Evolutionary conservation across 2,329 filamentous ascomycete genomes (phyloP).

Genomic region (Trichoderma sp.): DNA sequence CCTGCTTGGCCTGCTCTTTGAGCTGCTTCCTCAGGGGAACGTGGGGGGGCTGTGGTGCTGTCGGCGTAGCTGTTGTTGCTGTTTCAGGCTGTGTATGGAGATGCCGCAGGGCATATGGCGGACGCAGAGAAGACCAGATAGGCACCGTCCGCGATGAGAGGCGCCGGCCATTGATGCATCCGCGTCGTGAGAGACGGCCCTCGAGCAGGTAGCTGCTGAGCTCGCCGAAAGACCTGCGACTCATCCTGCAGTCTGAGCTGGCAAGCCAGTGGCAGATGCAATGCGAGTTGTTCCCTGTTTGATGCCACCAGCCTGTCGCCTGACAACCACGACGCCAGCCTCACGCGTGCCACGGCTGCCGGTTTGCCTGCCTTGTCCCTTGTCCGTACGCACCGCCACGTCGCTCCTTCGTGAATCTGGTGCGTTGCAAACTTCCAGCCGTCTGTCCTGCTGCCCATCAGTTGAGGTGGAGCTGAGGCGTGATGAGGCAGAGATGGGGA

Average conservation of each 20-base stretch:
- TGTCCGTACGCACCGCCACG: constrained; percentile 2
- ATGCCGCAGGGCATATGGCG: constrained; percentile 32
- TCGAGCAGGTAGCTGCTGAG: constrained; percentile 54
- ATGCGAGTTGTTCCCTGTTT: too few species aligned
- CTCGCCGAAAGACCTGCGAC: constrained; percentile 47
- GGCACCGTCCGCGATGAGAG: constrained; percentile 30
- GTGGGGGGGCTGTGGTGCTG: constrained; percentile 27
- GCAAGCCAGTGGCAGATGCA: too few species aligned
- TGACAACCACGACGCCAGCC: too few species aligned
- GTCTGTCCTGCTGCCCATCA: constrained; percentile 2
- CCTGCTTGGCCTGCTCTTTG: constrained; percentile 70
- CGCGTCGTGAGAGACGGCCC: constrained; percentile 47
- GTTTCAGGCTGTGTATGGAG: constrained; percentile 39
- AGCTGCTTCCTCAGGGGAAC: constrained; percentile 70
- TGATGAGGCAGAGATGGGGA: too few species aligned
- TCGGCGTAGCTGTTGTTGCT: not conserved
- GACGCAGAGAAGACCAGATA: constrained; percentile 27
- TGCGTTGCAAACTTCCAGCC: not conserved
- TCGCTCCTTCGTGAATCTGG: not conserved
- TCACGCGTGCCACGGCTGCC: too few species aligned
- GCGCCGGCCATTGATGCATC: constrained; percentile 43
- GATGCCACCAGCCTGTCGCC: too few species aligned
- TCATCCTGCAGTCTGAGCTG: constrained; percentile 41
- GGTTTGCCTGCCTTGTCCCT: too few species aligned
- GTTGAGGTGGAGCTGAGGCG: constrained; percentile 19